Evolutionary conservation across 345 rosid species (phyloP).

Genomic region (Euphorbia tirucalli): DNA sequence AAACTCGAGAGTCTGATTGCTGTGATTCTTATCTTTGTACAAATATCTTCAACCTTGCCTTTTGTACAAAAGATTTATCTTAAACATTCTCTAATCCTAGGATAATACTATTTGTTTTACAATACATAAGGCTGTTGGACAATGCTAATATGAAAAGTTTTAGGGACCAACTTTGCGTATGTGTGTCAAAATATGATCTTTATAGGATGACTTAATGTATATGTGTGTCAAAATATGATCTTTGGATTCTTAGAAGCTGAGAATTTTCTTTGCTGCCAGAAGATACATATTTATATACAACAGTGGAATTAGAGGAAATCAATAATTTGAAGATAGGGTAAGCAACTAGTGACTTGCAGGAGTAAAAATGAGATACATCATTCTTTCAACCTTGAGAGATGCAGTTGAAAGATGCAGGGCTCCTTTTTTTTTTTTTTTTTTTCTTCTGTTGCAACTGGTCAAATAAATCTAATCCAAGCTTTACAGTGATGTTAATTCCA

Average conservation of each 20-base stretch:
- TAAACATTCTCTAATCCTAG: too few species aligned
- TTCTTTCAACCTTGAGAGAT: constrained; percentile 6
- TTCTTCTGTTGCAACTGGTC: constrained; percentile 12
- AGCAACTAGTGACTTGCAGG: neutral
- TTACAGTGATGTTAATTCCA: constrained; percentile 26
- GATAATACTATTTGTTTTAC: too few species aligned
- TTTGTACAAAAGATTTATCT: too few species aligned
- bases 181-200: too few species aligned
- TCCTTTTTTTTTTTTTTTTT: neutral
- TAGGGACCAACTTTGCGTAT: too few species aligned
- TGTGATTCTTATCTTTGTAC: constrained; percentile 46
- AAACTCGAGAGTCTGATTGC: constrained; percentile 51
- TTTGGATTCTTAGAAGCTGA: neutral
- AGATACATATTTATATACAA: neutral
- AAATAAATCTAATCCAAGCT: constrained; percentile 24
- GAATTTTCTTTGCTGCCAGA: neutral
- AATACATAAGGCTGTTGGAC: too few species aligned
- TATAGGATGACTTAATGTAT: too few species aligned
- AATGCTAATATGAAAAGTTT: too few species aligned
- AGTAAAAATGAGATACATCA: neutral
- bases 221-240: too few species aligned
- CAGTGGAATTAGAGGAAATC: neutral
- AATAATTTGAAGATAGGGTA: neutral
- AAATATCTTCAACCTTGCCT: constrained; percentile 62
- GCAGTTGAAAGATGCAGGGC: too few species aligned